Conservation (phyloP, 2,329 filamentous ascomycete genomes). For the Colletotrichum eleusines region DNA sequence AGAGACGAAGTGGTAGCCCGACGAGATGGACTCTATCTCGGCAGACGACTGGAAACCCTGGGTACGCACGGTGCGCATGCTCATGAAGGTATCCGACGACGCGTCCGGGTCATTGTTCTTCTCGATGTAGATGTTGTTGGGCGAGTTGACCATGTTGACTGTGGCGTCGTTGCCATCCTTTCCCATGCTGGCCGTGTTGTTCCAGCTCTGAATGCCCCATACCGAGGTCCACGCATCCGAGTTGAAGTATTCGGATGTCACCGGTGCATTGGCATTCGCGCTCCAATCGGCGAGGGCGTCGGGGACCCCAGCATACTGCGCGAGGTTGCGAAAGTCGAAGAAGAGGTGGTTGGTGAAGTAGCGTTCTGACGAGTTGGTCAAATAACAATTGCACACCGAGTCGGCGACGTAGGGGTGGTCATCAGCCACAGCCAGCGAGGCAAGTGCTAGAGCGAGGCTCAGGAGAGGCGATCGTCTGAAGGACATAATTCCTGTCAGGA, state of each 20-base stretch:
- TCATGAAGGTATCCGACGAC: slow-evolving; percentile 59
- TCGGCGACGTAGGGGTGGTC: slow-evolving; percentile 47
- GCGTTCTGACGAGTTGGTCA: slow-evolving; percentile 59
- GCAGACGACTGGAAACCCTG: slow-evolving; percentile 59
- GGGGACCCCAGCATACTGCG: slow-evolving; percentile 54
- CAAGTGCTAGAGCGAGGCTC: slow-evolving; percentile 29
- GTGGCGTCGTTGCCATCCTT: slow-evolving; percentile 46
- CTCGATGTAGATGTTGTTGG: slow-evolving; percentile 62
- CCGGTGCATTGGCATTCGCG: slow-evolving; percentile 47
- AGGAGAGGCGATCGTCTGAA: slow-evolving; percentile 44
- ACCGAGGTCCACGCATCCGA: slow-evolving; percentile 51
- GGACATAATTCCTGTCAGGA: slow-evolving; percentile 17
- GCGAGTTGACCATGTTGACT: slow-evolving; percentile 56
- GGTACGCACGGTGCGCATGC: slow-evolving; percentile 60
- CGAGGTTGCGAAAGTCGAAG: slow-evolving; percentile 62
- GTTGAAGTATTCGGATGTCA: slow-evolving; percentile 56
- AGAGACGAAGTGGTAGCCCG: slow-evolving; percentile 55
- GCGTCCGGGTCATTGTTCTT: slow-evolving; percentile 51
- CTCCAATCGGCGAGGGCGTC: slow-evolving; percentile 47
- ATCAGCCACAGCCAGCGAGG: slow-evolving; percentile 26
- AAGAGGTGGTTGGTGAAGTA: slow-evolving; percentile 62
- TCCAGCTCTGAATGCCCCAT: slow-evolving; percentile 57
- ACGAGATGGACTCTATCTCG: slow-evolving; percentile 58
- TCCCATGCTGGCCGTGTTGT: slow-evolving; percentile 48
- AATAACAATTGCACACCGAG: slow-evolving; percentile 60